Evolutionary conservation across 2,329 filamentous ascomycete species (phyloP), one percentile per base, ranked within the genome.

Genomic region (Exutisphaerella laricina): DNA sequence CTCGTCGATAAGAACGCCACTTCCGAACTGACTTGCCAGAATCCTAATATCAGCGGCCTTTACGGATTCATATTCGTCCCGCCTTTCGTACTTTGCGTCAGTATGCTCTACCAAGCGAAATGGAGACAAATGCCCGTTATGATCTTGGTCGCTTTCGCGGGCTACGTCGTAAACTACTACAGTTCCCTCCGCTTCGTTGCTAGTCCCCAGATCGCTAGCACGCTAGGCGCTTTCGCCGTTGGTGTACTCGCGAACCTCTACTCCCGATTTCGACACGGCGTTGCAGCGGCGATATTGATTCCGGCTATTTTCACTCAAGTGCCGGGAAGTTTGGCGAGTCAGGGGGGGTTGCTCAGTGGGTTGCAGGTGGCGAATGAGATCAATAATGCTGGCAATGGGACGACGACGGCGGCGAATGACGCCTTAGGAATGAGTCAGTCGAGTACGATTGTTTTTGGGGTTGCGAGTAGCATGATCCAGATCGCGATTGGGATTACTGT

Each of bases 251-350:
- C 85, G 3, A 94, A 94, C 53, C 60, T 88, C 2, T 90, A 92
- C 67, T 83, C 82, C 10, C 76, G 86, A 1, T 65, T 80, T 13
- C 79, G 83, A 8, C 87, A 88, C 59, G 85, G 84, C 1, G 77
- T 94, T 2, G 88, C 88, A 0, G 87, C 87, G 0, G 85, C 87
- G 0, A 84, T 85, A 1, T 85, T 95, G 71, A 69, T 94, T 5
- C 88, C 88, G 0, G 88, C 84, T 5, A 92, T 95, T 49, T 94
- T 92, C 49, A 75, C 45, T 1, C 45, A 48, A 21, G 45, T 48
- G 7, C 45, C 45, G 2, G 45, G 45, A 12, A 30, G 40, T 3
- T 31, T 48, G 2, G 45, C 45, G 13, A 44, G 36, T 23, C 38
- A 28, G 8, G 45, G 45, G 12, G 45, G 45, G 4, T 17, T 48